A percentile compares a stretch with the other conserved stretches of the same genome.
Evolutionary conservation across 768 basidiomycete genomes (phyloP).

Genomic region (Mycena indigotica): DNA sequence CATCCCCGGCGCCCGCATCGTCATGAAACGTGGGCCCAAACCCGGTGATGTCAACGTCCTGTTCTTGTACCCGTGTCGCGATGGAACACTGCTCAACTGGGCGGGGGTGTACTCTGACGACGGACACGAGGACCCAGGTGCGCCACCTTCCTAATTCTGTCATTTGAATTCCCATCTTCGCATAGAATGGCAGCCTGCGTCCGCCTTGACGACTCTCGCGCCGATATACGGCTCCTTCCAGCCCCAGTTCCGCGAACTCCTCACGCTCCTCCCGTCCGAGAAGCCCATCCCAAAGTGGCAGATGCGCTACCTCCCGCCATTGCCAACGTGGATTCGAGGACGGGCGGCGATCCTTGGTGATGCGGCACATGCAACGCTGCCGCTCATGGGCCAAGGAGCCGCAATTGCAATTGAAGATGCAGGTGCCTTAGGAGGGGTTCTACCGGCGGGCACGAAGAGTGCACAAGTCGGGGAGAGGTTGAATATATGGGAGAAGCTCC

Average conservation of each 20-base stretch:
- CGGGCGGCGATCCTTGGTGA: conserved; percentile 13
- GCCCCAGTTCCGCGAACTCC: background rate
- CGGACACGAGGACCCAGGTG: conserved; percentile 2
- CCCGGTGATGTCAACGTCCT: background rate
- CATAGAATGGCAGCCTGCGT: background rate
- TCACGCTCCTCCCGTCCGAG: background rate
- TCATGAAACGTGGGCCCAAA: background rate
- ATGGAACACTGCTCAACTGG: conserved; percentile 4
- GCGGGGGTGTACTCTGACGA: background rate
- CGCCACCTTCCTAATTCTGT: background rate
- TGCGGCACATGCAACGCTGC: conserved; percentile 28
- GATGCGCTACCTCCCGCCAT: background rate
- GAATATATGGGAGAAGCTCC: conserved; percentile 1
- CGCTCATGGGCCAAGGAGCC: conserved; percentile 27
- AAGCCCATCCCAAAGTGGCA: conserved; percentile 9
- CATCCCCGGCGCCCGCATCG: background rate
- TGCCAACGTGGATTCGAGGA: conserved; percentile 15
- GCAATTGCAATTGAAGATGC: conserved; percentile 29
- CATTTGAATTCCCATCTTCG: background rate
- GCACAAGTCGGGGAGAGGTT: conserved; percentile 5
- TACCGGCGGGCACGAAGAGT: conserved; percentile 1
- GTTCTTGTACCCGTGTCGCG: conserved; percentile 7
- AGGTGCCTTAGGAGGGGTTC: conserved; percentile 1
- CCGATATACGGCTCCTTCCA: background rate
- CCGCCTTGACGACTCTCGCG: background rate